These are phyloP conservation scores for Myriosclerotinia scirpicola DNA, from an alignment of 2,329 filamentous ascomycete species.

Conservation along the genomic window DNA sequence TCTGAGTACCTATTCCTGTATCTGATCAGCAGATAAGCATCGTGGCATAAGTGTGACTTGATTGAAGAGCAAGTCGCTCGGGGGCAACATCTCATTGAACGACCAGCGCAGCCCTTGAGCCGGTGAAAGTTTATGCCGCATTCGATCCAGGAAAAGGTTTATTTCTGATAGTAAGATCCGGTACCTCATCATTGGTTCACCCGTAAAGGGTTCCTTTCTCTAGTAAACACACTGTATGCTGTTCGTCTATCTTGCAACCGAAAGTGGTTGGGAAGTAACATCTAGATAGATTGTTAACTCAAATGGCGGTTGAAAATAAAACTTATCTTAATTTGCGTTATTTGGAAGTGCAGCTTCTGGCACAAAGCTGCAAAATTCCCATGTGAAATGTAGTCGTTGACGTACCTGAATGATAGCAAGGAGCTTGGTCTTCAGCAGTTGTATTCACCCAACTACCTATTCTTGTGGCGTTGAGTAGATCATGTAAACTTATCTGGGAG, in stretches of 20 bases:
- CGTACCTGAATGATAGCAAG: too few species aligned
- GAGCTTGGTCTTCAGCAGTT: too few species aligned
- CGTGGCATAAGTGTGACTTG: background rate
- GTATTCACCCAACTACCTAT: too few species aligned
- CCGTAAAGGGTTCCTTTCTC: background rate
- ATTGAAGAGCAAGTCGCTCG: too few species aligned
- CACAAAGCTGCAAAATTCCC: background rate
- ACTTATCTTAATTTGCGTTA: background rate
- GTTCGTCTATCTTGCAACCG: background rate
- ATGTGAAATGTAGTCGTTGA: background rate
- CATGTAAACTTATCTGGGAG: background rate
- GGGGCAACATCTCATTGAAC: too few species aligned
- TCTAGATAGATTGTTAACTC: background rate
- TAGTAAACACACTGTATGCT: background rate
- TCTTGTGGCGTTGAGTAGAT: background rate
- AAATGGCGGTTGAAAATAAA: background rate
- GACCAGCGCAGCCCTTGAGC: too few species aligned
- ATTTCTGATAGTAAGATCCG: background rate
- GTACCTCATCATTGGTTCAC: background rate
- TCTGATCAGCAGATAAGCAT: background rate
- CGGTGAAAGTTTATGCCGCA: too few species aligned
- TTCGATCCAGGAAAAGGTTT: too few species aligned
- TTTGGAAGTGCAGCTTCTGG: background rate
- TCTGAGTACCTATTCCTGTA: background rate
- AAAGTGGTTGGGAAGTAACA: too few species aligned